phyloP scores from a whole-genome alignment of 2,329 filamentous ascomycete genomes.

The Colletotrichum tropicicola region DNA sequence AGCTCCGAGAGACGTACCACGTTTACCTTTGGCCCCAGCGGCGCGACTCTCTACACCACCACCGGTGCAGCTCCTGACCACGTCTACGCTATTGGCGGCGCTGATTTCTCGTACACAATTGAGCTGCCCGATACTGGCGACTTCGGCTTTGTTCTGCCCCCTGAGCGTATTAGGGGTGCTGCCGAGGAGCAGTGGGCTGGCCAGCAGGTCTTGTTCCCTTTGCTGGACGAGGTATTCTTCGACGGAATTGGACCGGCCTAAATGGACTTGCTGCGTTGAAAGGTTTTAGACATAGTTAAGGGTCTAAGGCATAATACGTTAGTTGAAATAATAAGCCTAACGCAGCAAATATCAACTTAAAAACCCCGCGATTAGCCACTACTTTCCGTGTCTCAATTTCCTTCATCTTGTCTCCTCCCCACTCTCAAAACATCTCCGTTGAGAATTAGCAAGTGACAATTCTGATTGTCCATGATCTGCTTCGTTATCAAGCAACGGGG shows the following conservation, averaged over 20 bases:
- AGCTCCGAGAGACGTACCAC: conserved; percentile 44
- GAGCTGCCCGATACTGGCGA: conserved; percentile 44
- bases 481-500: too few species aligned
- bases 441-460: too few species aligned
- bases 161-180: conserved; percentile 45
- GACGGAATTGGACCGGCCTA: conserved; percentile 38
- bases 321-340: too few species aligned
- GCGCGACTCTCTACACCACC: conserved; percentile 46
- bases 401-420: too few species aligned
- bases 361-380: too few species aligned
- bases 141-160: conserved; percentile 48
- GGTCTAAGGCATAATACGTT: too few species aligned
- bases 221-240: conserved; percentile 46
- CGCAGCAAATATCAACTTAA: too few species aligned
- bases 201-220: conserved; percentile 41
- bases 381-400: too few species aligned
- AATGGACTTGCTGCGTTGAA: too few species aligned
- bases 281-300: too few species aligned
- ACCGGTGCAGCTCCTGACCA: conserved; percentile 42
- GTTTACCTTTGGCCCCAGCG: conserved; percentile 47
- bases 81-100: conserved; percentile 36
- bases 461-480: too few species aligned
- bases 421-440: too few species aligned
- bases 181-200: conserved; percentile 46
- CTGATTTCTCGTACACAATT: conserved; percentile 50